Conservation (phyloP, 2,329 filamentous ascomycete species). For the Escovopsis sp. region DNA sequence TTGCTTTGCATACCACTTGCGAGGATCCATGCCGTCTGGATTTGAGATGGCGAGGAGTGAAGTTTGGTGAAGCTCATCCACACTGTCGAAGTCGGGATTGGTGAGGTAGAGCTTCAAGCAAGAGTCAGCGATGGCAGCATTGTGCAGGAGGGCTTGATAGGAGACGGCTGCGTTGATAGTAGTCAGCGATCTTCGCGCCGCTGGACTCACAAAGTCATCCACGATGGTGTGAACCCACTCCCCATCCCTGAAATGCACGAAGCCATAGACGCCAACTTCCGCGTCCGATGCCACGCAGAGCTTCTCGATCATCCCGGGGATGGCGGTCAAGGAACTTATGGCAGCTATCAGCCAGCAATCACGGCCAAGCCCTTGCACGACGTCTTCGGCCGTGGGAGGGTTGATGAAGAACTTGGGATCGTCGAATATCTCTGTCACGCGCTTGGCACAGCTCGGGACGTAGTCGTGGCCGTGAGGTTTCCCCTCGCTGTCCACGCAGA, state of each 20-base stretch:
- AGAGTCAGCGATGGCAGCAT: background rate
- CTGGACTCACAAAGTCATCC: constrained; percentile 32
- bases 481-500: constrained; percentile 17
- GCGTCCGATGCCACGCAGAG: constrained; percentile 62
- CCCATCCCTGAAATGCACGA: constrained; percentile 70
- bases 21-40: too few relatives aligned
- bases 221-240: constrained; percentile 52
- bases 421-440: constrained; percentile 63
- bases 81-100: constrained; percentile 47
- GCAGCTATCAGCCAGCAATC: constrained; percentile 83
- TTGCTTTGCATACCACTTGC: constrained; percentile 40
- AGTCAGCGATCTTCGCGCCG: too few relatives aligned
- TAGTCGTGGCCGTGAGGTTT: constrained; percentile 19
- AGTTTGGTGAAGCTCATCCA: too few relatives aligned
- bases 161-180: background rate
- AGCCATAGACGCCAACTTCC: constrained; percentile 67
- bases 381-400: constrained; percentile 60
- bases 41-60: too few relatives aligned
- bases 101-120: constrained; percentile 32
- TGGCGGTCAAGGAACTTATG: constrained; percentile 62
- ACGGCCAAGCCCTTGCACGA: constrained; percentile 62
- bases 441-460: constrained; percentile 43
- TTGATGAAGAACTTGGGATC: constrained; percentile 64
- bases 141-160: background rate
- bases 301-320: constrained; percentile 53